Evolutionary conservation across 805 yeast genomes (phyloP).

Genomic region (Nakazawaea wickerhamii): DNA sequence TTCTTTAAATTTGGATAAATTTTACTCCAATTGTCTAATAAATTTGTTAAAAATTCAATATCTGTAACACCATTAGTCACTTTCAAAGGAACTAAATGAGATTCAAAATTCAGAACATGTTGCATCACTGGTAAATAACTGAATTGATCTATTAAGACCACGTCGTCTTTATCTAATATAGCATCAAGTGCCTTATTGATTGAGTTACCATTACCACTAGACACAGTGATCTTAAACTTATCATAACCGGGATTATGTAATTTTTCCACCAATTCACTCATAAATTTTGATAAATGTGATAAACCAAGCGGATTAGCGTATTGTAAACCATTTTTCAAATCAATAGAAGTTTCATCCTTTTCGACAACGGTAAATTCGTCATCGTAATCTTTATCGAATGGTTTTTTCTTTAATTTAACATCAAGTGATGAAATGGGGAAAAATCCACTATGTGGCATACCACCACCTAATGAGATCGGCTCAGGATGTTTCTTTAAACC

Average conservation of each 20-base stretch:
- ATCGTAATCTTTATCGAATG: conserved; percentile 26
- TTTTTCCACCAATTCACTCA: conserved; percentile 31
- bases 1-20: conserved; percentile 36
- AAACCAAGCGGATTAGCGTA: conserved; percentile 10
- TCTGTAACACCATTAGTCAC: conserved; percentile 33
- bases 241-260: conserved; percentile 41
- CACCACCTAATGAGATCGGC: conserved; percentile 50
- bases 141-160: conserved; percentile 50
- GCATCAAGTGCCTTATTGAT: conserved; percentile 47
- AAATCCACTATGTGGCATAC: conserved; percentile 55
- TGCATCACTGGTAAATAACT: conserved; percentile 48
- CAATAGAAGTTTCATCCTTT: conserved; percentile 5
- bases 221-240: conserved; percentile 41
- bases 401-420: conserved; percentile 41
- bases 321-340: conserved; percentile 12
- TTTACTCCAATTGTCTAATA: conserved; percentile 46
- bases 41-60: conserved; percentile 37
- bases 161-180: conserved; percentile 43
- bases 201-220: conserved; percentile 54
- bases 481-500: conserved; percentile 40
- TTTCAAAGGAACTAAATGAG: conserved; percentile 37
- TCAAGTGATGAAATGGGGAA: conserved; percentile 53
- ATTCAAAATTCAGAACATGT: conserved; percentile 39
- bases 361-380: background rate
- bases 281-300: conserved; percentile 28